These are phyloP conservation scores for Irpex sp. DNA, from an alignment of 1,284 basidiomycete species.

Conservation along the genomic window DNA sequence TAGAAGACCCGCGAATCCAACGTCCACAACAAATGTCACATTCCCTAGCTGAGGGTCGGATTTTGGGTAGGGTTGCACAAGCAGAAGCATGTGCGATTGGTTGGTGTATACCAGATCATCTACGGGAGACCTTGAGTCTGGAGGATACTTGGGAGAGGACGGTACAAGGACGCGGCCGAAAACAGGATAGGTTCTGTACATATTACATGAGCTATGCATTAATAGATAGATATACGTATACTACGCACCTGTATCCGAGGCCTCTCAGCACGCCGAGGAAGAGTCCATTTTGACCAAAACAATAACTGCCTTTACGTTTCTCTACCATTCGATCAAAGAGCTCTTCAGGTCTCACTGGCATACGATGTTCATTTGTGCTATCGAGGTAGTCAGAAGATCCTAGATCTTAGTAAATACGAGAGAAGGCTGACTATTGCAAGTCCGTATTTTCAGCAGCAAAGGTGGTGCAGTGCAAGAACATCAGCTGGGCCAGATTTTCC, in stretches of 20 bases:
- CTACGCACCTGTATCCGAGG: neutral
- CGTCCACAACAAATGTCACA: neutral
- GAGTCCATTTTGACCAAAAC: neutral
- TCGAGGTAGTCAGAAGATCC: neutral
- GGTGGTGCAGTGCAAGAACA: neutral
- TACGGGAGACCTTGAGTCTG: neutral
- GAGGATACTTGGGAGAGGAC: neutral
- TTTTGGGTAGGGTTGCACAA: neutral
- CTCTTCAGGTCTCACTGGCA: neutral
- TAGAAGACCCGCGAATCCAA: neutral
- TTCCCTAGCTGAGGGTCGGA: neutral
- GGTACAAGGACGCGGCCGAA: neutral
- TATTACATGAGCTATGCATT: no score
- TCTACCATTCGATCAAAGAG: neutral
- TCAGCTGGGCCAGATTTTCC: neutral
- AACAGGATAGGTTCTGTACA: neutral
- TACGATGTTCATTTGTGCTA: neutral
- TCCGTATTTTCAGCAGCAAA: neutral
- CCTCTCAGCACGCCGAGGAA: neutral
- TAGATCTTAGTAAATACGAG: no score
- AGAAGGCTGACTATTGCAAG: neutral
- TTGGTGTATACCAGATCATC: neutral
- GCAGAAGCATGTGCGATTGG: neutral
- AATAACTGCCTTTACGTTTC: neutral
- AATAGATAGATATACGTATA: neutral